Percentiles rank a stretch among this genome's conserved stretches.
phyloP scores from a whole-genome alignment of 1,284 basidiomycete genomes.

The Neonothopanus nambi region DNA sequence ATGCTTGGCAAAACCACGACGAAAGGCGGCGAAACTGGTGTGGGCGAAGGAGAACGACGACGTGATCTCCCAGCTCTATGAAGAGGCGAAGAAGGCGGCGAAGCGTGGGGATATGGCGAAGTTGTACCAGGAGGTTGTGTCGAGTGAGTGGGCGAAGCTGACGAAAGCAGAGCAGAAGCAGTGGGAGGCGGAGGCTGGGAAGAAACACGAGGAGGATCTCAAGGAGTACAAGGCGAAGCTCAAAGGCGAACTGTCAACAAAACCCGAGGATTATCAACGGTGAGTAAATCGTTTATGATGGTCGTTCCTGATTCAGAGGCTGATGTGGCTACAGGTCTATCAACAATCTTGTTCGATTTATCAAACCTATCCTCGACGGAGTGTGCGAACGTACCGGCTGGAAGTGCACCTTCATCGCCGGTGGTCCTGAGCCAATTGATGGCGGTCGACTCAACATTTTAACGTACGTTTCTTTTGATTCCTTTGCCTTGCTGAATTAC shows the following conservation, averaged over 20 bases:
- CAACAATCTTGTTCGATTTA: slow-evolving; percentile 13
- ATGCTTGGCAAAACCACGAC: background rate
- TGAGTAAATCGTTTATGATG: background rate
- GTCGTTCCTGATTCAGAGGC: too few species aligned
- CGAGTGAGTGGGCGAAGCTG: background rate
- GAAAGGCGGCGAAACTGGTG: background rate
- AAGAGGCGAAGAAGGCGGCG: background rate
- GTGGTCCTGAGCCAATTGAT: slow-evolving; percentile 21
- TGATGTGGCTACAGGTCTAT: slow-evolving; percentile 20
- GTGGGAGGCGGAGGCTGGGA: background rate
- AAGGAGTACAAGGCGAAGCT: background rate
- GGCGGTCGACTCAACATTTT: slow-evolving; percentile 18
- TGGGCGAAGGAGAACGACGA: background rate
- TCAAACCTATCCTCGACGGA: slow-evolving; percentile 17
- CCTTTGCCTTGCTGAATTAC: background rate
- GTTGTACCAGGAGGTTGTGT: background rate
- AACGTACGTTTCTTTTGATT: slow-evolving; percentile 15
- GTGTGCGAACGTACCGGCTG: slow-evolving; percentile 17
- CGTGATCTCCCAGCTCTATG: background rate
- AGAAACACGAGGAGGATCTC: background rate
- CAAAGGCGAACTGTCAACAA: background rate
- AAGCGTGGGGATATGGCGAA: background rate
- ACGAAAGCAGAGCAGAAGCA: background rate
- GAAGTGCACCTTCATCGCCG: slow-evolving; percentile 13
- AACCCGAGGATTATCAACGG: background rate